These are phyloP conservation scores for Mycena sp. DNA, from an alignment of 1,284 basidiomycete genomes.

Conservation along the genomic window DNA sequence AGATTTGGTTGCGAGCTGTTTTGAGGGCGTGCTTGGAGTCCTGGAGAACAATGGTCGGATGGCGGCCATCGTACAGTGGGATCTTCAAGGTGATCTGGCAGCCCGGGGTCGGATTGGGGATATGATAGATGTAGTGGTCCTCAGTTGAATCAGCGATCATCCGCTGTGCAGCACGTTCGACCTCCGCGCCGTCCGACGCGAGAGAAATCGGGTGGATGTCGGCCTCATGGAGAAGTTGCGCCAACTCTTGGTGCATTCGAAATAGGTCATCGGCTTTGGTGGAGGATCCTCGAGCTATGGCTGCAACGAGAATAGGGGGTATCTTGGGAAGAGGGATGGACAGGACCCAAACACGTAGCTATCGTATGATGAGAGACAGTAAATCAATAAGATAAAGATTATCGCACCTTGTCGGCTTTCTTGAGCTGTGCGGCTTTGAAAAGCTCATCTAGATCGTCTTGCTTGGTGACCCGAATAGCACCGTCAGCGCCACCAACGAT, in stretches of 20 bases:
- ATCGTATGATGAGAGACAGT: not conserved
- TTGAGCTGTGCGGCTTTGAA: not conserved
- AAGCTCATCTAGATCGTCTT: constrained; percentile 3
- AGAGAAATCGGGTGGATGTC: constrained; percentile 27
- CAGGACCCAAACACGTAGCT: constrained; percentile 32
- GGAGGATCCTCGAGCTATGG: constrained; percentile 25
- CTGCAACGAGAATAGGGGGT: constrained; percentile 35
- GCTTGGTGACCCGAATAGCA: not conserved
- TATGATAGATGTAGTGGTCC: not conserved
- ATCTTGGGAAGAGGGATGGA: constrained; percentile 31
- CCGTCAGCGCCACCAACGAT: constrained; percentile 2
- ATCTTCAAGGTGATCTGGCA: not conserved
- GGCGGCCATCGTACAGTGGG: constrained; percentile 12
- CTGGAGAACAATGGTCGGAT: constrained; percentile 30
- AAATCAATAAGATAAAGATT: not conserved
- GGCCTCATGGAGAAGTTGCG: constrained; percentile 17
- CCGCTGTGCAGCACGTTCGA: constrained; percentile 25
- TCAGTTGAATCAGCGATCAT: constrained; percentile 1
- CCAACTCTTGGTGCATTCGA: constrained; percentile 14
- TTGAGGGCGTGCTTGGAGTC: constrained; percentile 46
- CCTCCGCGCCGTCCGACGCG: constrained; percentile 30
- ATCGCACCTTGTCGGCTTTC: constrained; percentile 18
- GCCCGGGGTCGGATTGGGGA: not conserved
- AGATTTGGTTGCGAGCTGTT: constrained; percentile 43
- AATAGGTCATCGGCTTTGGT: not conserved